Evolutionary conservation across 2,329 filamentous ascomycete species (phyloP), one percentile per base, ranked within the genome.

Genomic region (Myriosclerotinia duriaeana): DNA sequence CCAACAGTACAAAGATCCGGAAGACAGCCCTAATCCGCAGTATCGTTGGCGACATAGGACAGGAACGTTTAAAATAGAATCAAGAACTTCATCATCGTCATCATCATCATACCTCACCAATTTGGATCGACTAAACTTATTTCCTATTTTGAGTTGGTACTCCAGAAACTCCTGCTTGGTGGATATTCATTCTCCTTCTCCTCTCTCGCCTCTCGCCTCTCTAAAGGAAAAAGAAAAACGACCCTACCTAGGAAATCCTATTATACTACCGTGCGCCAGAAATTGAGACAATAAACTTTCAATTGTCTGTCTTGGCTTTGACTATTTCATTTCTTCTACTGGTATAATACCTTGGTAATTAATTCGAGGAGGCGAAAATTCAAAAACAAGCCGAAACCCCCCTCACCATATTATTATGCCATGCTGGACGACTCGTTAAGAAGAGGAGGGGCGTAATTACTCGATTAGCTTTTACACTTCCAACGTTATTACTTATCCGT

Each of bases 141-240:
- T 60, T 60, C 58, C 58, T 60, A 17, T 60, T 36, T 60, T 50
- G 44, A n/a, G n/a, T 20, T 60, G 58, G 44, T 50, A 60, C 44
- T 60, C 58, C 34, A 40, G 53, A 38, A 54, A n/a, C 17, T 54
- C 53, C 20, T 54, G 34, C 30, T 34, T 34, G 30, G 30, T 34
- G 30, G 30, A 5, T 34, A n/a, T n/a, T n/a, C n/a, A n/a, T n/a
- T n/a, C n/a, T n/a, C n/a, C n/a, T 34, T 34, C 5, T 5, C 5
- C 30, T 5, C 5, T 34, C 30, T 34, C 30, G 3, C 5, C 15
- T 38, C 30, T 20, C n/a, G 15, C 22, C 30, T 48, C 30, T 48
- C 14, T 60, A 12, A 0, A 48, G 7, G 56, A n/a, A 59, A 48
- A 59, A 48, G 42, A 59, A 48, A 11, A 36, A 54, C 11, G 46